These are phyloP conservation scores for Metschnikowia bowlesiae DNA, from an alignment of 805 yeast genomes.

Conservation along the genomic window DNA sequence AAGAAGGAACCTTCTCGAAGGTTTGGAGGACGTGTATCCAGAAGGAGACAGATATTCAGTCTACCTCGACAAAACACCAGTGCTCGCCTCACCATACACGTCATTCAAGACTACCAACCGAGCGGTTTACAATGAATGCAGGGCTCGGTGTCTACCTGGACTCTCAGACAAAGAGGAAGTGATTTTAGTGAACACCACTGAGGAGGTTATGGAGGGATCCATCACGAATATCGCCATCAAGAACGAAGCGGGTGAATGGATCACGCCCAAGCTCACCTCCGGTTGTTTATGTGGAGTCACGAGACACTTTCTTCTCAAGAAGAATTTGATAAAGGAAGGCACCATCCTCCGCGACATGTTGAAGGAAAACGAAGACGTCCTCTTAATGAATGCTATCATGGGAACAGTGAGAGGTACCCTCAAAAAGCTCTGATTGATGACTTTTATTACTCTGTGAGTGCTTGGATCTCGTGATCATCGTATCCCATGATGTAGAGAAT, in stretches of 20 bases:
- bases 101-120: conserved; percentile 84
- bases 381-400: conserved; percentile 76
- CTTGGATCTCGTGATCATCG: conserved; percentile 48
- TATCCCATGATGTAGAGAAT: conserved; percentile 78
- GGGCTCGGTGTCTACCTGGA: conserved; percentile 46
- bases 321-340: conserved; percentile 51
- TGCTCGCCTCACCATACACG: conserved; percentile 66
- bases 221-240: conserved; percentile 73
- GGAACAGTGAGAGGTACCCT: conserved; percentile 69
- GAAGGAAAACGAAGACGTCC: conserved; percentile 58
- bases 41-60: conserved; percentile 47
- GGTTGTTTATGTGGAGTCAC: conserved; percentile 88
- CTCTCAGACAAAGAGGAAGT: conserved; percentile 60
- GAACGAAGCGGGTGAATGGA: conserved; percentile 51
- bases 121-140: conserved; percentile 55
- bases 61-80: conserved; percentile 52
- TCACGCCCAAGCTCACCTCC: conserved; percentile 70
- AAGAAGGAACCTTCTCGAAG: conserved; percentile 27
- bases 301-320: conserved; percentile 57
- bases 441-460: conserved; percentile 1
- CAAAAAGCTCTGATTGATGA: conserved; percentile 6
- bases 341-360: conserved; percentile 45
- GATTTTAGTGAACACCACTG: conserved; percentile 51
- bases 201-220: conserved; percentile 72
- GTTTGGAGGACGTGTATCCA: conserved; percentile 17